phyloP scores from a whole-genome alignment of 2,329 filamentous ascomycete species.

The Fusarium guadeloupense region DNA sequence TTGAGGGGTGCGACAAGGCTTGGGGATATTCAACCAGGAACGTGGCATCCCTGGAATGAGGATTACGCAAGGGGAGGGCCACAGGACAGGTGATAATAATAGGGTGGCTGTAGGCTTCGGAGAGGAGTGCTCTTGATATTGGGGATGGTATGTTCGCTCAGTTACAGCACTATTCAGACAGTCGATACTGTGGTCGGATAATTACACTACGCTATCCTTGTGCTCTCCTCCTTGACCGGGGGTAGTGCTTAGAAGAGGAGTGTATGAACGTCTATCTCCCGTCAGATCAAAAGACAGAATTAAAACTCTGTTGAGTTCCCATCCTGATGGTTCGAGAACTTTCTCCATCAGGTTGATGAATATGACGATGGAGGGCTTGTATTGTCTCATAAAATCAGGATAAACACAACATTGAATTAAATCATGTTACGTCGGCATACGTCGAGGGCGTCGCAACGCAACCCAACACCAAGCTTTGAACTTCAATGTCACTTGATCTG shows the following conservation, averaged over 20 bases:
- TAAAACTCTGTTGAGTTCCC: constrained; percentile 23
- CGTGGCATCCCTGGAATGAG: constrained; percentile 23
- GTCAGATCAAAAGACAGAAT: background rate
- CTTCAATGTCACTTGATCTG: constrained; percentile 17
- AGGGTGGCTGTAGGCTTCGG: background rate
- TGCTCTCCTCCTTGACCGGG: background rate
- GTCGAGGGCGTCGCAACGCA: background rate
- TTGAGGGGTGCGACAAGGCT: constrained; percentile 13
- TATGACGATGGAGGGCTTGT: background rate
- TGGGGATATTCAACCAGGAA: constrained; percentile 31
- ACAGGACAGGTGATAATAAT: constrained; percentile 16
- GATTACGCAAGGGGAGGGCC: constrained; percentile 12
- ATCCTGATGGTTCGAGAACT: background rate
- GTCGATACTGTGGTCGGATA: background rate
- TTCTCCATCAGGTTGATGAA: background rate
- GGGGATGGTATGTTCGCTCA: constrained; percentile 22
- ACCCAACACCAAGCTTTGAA: background rate
- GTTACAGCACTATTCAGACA: constrained; percentile 7
- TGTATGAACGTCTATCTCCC: constrained; percentile 3
- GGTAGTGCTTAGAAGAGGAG: constrained; percentile 7
- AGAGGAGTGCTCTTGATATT: background rate
- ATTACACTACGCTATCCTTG: background rate
- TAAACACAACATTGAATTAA: constrained; percentile 16
- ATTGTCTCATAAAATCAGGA: constrained; percentile 17
- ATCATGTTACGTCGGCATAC: constrained; percentile 18